phyloP scores from a whole-genome alignment of 2,329 filamentous ascomycete species.

The Talaromyces pinophilus region DNA sequence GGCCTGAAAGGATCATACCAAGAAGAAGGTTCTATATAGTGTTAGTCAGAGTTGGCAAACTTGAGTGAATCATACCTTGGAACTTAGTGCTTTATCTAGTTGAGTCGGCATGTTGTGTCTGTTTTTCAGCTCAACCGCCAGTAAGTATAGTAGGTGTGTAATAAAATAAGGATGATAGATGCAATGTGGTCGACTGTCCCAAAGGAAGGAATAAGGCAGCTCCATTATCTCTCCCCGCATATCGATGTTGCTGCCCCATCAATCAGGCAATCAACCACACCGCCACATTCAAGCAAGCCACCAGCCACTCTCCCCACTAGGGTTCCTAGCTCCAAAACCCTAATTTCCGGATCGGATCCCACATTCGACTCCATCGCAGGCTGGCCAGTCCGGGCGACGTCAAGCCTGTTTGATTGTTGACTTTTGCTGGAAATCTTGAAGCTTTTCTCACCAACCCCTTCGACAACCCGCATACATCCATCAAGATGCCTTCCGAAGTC shows the following conservation, averaged over 20 bases:
- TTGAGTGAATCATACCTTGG: conserved; percentile 58
- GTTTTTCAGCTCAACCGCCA: not conserved
- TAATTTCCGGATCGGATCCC: conserved; percentile 30
- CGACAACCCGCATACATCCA: conserved; percentile 41
- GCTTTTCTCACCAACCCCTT: not conserved
- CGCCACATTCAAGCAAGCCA: conserved; percentile 10
- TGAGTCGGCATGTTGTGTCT: conserved; percentile 62
- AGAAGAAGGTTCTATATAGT: conserved; percentile 65
- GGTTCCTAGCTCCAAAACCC: conserved; percentile 28
- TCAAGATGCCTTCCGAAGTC: conserved; percentile 97
- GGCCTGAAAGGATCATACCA: conserved; percentile 50
- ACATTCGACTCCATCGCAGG: conserved; percentile 15
- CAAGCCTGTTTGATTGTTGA: conserved; percentile 21
- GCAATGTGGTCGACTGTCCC: not conserved
- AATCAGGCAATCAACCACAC: conserved; percentile 14
- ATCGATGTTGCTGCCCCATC: not conserved
- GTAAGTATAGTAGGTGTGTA: not conserved
- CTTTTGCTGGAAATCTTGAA: conserved; percentile 1
- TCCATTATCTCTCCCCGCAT: conserved; percentile 5
- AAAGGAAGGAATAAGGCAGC: conserved; percentile 9
- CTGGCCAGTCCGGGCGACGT: conserved; percentile 15
- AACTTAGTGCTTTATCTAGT: conserved; percentile 68
- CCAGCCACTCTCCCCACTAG: conserved; percentile 19
- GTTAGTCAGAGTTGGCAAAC: conserved; percentile 24
- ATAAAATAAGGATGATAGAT: not conserved